These are phyloP conservation scores for Jaminaea rosea DNA, from an alignment of 1,284 basidiomycete genomes.

Conservation along the genomic window DNA sequence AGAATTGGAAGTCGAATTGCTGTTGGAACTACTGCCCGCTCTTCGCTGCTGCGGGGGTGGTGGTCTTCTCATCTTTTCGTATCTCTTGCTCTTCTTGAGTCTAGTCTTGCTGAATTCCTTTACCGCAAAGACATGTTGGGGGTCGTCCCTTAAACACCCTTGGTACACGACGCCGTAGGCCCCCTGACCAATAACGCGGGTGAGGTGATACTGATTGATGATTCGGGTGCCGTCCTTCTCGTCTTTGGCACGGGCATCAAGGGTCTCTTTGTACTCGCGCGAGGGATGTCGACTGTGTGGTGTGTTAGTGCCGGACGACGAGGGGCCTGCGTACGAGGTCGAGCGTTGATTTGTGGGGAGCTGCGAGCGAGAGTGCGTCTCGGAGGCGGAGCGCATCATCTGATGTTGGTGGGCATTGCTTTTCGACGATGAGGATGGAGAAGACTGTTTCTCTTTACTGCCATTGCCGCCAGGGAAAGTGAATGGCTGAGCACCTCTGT, in stretches of 20 bases:
- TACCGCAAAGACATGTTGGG: conserved; percentile 12
- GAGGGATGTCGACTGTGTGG: neutral
- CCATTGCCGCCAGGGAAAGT: too few relatives aligned
- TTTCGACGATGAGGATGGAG: neutral
- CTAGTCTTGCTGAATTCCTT: conserved; percentile 46
- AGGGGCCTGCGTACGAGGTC: neutral
- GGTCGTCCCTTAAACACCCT: conserved; percentile 25
- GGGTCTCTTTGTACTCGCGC: conserved; percentile 25
- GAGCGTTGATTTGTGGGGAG: neutral
- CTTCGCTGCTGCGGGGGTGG: neutral
- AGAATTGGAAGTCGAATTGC: too few relatives aligned
- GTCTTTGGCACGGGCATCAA: conserved; percentile 36
- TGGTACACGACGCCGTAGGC: conserved; percentile 38
- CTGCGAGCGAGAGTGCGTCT: too few relatives aligned
- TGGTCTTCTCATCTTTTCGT: neutral
- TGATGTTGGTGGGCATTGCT: neutral
- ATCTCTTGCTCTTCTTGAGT: conserved; percentile 25
- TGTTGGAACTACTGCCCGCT: neutral
- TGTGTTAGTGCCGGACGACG: neutral
- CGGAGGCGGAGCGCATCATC: neutral
- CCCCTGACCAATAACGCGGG: conserved; percentile 35
- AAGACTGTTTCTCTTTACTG: too few relatives aligned
- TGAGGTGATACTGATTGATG: conserved; percentile 44
- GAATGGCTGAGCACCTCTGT: too few relatives aligned
- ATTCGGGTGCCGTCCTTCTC: conserved; percentile 38